Evolutionary conservation across 164 flowering plant species (phyloP).

Genomic region (Annona squamosa): DNA sequence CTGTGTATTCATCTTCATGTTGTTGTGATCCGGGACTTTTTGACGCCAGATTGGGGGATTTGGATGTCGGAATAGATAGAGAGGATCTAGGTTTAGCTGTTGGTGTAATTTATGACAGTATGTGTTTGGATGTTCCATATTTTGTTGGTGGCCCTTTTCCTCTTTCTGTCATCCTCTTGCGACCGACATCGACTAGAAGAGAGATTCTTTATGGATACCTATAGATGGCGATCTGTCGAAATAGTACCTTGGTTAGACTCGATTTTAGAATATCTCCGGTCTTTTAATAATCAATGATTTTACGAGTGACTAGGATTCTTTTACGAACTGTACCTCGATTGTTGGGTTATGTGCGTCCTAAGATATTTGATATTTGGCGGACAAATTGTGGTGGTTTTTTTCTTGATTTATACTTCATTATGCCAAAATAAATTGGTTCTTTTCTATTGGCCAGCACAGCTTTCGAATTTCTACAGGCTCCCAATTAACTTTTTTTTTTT

Average conservation of each 20-base stretch:
- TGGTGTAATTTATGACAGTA: background rate
- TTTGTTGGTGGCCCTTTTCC: background rate
- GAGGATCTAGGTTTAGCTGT: background rate
- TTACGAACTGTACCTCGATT: too few species aligned
- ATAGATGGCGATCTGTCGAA: background rate
- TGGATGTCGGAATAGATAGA: background rate
- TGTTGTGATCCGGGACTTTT: background rate
- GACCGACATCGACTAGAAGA: background rate
- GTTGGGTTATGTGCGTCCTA: too few species aligned
- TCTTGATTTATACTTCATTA: too few species aligned
- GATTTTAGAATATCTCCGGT: background rate
- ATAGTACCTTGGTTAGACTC: background rate
- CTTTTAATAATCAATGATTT: too few species aligned
- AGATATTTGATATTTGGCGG: too few species aligned
- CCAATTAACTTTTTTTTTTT: too few species aligned
- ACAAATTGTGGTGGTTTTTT: too few species aligned
- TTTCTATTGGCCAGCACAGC: too few species aligned
- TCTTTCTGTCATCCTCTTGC: background rate
- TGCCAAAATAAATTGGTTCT: too few species aligned
- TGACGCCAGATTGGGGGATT: background rate
- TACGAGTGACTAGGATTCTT: background rate
- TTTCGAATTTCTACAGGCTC: too few species aligned
- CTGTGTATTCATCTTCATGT: background rate
- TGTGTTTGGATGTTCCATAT: background rate
- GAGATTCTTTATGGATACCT: background rate